These are phyloP conservation scores for Lagenidium giganteum DNA, from an alignment of 352 stramenopile genomes.

Conservation along the genomic window DNA sequence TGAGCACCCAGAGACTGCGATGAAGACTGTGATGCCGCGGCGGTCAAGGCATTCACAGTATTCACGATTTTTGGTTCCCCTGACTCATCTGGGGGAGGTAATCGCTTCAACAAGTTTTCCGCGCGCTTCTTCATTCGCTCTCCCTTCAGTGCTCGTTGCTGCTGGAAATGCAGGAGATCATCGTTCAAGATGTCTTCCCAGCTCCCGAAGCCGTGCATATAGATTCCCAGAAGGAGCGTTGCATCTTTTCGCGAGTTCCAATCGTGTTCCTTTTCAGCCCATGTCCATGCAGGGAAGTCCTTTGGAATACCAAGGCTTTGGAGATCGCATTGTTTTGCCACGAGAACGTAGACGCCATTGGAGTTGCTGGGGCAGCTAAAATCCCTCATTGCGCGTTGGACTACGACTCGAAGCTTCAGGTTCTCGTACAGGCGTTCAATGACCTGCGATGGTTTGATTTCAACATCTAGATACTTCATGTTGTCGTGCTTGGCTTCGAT, in stretches of 20 bases:
- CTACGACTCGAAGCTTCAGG: constrained; percentile 75
- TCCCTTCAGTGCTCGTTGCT: constrained; percentile 79
- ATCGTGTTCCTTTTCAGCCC: constrained; percentile 79
- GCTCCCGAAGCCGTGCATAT: constrained; percentile 79
- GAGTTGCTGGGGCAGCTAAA: constrained; percentile 27
- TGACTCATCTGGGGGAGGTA: constrained; percentile 50
- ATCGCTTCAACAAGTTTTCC: constrained; percentile 74
- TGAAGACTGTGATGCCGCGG: constrained; percentile 29
- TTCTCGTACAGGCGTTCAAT: constrained; percentile 85
- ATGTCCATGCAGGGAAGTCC: constrained; percentile 66
- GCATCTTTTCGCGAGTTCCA: constrained; percentile 76
- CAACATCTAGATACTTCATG: constrained; percentile 74
- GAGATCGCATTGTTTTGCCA: constrained; percentile 67
- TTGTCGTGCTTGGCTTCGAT: constrained; percentile 65
- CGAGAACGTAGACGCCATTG: constrained; percentile 66
- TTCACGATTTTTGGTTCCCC: constrained; percentile 64
- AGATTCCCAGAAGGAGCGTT: constrained; percentile 75
- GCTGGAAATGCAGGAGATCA: constrained; percentile 68
- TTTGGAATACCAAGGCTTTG: constrained; percentile 53
- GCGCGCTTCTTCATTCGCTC: constrained; percentile 80
- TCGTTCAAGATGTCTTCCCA: constrained; percentile 87
- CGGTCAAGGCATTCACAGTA: constrained; percentile 32
- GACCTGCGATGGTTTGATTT: constrained; percentile 66
- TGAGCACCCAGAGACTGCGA: constrained; percentile 54
- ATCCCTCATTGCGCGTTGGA: constrained; percentile 65